Evolutionary conservation across 1,139 yeast species (phyloP).

Genomic region (Waltiozyma solani): DNA sequence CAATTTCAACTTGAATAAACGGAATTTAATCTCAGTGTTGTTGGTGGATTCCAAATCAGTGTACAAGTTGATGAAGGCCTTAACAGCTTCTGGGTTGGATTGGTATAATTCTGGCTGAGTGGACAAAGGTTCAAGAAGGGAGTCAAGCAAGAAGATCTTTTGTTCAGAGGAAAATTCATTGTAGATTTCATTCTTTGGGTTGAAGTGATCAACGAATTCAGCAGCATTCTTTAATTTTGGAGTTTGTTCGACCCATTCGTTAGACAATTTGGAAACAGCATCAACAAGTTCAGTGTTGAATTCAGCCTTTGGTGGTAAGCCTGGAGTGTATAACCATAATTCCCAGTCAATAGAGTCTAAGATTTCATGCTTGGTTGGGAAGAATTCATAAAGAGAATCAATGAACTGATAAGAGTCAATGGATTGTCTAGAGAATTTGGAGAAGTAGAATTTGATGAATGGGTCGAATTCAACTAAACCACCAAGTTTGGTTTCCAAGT

Average conservation of each 20-base stretch:
- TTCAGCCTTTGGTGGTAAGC: conserved; percentile 79
- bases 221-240: conserved; percentile 9
- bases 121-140: conserved; percentile 32
- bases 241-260: conserved; percentile 43
- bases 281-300: conserved; percentile 76
- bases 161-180: conserved; percentile 59
- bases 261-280: conserved; percentile 56
- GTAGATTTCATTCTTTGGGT: conserved; percentile 26
- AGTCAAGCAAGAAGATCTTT: conserved; percentile 67
- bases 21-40: conserved; percentile 75
- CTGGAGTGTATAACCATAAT: conserved; percentile 70
- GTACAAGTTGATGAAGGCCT: conserved; percentile 21
- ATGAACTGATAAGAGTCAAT: conserved; percentile 76
- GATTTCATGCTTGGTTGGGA: conserved; percentile 30
- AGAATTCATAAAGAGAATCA: conserved; percentile 62
- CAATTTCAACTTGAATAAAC: conserved; percentile 63
- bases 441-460: conserved; percentile 71
- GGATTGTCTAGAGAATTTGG: conserved; percentile 55
- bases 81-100: conserved; percentile 20
- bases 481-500: conserved; percentile 59
- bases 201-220: conserved; percentile 20
- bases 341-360: conserved; percentile 75
- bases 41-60: conserved; percentile 28
- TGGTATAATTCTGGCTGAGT: conserved; percentile 20
- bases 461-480: conserved; percentile 58